These are phyloP conservation scores for Pyricularia pennisetigena DNA, from an alignment of 2,329 filamentous ascomycete species.

Conservation along the genomic window DNA sequence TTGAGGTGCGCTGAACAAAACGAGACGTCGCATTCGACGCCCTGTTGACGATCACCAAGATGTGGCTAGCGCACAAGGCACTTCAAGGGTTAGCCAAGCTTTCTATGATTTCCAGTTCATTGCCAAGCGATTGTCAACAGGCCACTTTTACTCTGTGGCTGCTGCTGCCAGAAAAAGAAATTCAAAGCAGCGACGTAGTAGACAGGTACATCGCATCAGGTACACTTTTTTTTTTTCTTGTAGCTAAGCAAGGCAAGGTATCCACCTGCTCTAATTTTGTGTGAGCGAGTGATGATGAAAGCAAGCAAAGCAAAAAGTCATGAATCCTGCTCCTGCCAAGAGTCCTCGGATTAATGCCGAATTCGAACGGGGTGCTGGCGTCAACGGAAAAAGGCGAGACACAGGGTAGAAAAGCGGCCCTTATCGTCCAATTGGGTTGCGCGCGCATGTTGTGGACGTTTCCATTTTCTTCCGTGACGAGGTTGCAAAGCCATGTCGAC, in stretches of 20 bases:
- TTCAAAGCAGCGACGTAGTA: neutral
- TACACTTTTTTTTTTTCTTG: neutral
- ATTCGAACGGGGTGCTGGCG: neutral
- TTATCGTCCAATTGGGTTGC: neutral
- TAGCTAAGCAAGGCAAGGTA: no score
- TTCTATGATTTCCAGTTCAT: neutral
- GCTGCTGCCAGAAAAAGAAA: no score
- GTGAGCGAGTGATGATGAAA: neutral
- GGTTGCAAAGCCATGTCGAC: neutral
- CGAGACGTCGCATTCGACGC: neutral
- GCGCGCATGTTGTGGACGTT: neutral
- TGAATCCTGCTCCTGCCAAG: neutral
- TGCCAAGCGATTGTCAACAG: neutral
- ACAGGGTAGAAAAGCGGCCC: neutral
- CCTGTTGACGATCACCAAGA: neutral
- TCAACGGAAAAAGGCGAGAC: neutral
- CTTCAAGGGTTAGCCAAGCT: neutral
- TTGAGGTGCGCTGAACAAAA: neutral
- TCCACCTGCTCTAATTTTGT: neutral
- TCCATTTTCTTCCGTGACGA: neutral
- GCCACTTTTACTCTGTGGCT: no score
- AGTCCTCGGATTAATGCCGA: neutral
- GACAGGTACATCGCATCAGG: neutral
- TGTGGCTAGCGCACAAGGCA: neutral
- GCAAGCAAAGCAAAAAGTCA: neutral